Percentiles rank a stretch among this genome's conserved stretches.
These are phyloP conservation scores for Phytophthora europaea DNA, from an alignment of 352 stramenopile genomes.

Conservation along the genomic window DNA sequence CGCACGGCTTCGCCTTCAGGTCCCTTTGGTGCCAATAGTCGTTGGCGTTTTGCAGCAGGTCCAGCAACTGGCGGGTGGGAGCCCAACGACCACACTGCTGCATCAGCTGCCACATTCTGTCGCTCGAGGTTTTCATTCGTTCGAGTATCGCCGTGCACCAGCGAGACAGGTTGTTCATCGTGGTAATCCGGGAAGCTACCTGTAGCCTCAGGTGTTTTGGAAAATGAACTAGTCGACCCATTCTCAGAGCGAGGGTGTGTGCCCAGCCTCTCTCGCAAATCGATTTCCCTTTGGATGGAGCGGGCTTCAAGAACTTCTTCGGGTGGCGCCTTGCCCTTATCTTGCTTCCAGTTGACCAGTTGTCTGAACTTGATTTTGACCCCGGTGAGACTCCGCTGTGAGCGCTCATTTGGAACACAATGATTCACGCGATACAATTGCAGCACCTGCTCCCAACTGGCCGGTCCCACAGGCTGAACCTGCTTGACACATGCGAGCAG, in stretches of 20 bases:
- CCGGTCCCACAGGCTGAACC: constrained; percentile 33
- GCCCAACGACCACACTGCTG: constrained; percentile 6
- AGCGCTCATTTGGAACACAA: constrained; percentile 36
- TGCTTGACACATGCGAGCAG: constrained; percentile 38
- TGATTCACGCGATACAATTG: constrained; percentile 45
- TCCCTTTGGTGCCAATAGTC: constrained; percentile 5
- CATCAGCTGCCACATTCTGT: constrained; percentile 20
- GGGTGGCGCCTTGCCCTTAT: constrained; percentile 8
- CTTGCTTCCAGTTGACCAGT: constrained; percentile 44
- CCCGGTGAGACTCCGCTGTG: constrained; percentile 27
- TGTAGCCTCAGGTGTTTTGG: constrained; percentile 14
- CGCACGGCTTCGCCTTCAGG: constrained; percentile 20
- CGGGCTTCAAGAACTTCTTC: constrained; percentile 42
- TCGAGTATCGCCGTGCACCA: constrained; percentile 14
- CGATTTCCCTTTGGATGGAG: constrained; percentile 39
- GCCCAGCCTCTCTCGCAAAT: constrained; percentile 12
- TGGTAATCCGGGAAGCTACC: neutral
- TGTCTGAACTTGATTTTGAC: constrained; percentile 54
- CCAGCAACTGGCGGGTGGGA: constrained; percentile 14
- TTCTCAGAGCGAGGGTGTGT: constrained; percentile 24
- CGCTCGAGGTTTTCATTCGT: constrained; percentile 24
- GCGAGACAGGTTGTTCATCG: constrained; percentile 11
- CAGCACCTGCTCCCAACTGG: constrained; percentile 42
- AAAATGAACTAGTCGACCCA: constrained; percentile 12
- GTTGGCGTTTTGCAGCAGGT: constrained; percentile 22